Evolutionary conservation across 2,329 filamentous ascomycete species (phyloP), one percentile per base, ranked within the genome.

Genomic region (Epichloe scottii): DNA sequence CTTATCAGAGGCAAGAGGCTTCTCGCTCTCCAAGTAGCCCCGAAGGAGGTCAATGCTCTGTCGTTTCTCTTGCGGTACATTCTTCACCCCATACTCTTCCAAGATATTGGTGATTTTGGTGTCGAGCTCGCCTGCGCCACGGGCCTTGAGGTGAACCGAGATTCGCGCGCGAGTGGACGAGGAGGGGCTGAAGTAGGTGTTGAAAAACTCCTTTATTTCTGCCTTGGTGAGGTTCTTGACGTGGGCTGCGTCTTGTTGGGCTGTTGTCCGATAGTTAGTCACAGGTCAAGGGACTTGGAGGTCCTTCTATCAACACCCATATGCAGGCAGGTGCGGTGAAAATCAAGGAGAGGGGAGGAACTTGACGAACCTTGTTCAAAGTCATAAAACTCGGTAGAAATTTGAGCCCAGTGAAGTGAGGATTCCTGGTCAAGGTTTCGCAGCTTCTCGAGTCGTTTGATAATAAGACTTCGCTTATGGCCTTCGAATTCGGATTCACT

Each of bases 361-460:
- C 38, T 34, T 14, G 1, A 72, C 79, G 66, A 74, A 89, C 91
- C 81, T 63, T 86, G 81, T 61, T 89, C 77, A 67, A 97, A 98
- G 66, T 96, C 89, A 65, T 90, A 94, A 58, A 85, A 87, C 63
- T 96, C 90, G 49, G 78, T 85, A 48, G 81, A 79, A 58, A 98
- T 88, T 61, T 96, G 88, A 48, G 75, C 76, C 90, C 89, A 95
- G 63, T 94, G 84, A 43, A 88, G 78, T 51, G 75, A 78, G 5
- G 84, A 89, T 70, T 98, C 93, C 57, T 91, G 85, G 53, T 84
- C 79, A 45, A 98, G 72, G 58, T 96, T 97, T 75, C 95, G 95
- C 59, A 95, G 68, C 67, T 94, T 95, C 69, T 97, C 90, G 21
- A 95, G 72, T 15, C 88, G 76, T 69, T 89, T 89, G 63, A 87